These are phyloP conservation scores for Volvox africanus DNA, from an alignment of 139 green algal species.

Conservation along the genomic window DNA sequence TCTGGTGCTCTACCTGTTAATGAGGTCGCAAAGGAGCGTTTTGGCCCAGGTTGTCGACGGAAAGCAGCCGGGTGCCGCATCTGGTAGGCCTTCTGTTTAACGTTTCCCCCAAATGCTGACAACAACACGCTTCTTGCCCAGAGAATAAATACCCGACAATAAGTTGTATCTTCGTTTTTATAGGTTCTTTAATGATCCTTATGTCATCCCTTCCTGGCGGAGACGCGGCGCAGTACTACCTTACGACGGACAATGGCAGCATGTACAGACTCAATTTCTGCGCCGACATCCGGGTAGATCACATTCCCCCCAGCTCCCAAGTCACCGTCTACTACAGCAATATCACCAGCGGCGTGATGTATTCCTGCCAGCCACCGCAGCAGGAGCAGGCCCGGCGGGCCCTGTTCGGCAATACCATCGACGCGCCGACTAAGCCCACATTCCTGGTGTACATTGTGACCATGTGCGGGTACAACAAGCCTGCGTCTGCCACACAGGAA, in stretches of 20 bases:
- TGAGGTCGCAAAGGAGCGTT: not conserved
- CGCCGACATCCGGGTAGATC: not conserved
- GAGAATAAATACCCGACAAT: too few relatives aligned
- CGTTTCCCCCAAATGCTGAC: not conserved
- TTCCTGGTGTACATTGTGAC: constrained; percentile 12
- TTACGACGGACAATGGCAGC: not conserved
- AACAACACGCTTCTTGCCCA: not conserved
- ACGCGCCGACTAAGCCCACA: not conserved
- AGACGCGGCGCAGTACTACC: not conserved
- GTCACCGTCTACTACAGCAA: not conserved
- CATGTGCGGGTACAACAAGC: not conserved
- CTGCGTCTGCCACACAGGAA: not conserved
- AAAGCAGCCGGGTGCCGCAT: not conserved
- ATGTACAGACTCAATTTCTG: constrained; percentile 9
- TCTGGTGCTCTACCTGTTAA: not conserved
- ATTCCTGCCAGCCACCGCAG: not conserved
- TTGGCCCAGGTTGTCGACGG: not conserved
- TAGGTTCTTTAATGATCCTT: not conserved
- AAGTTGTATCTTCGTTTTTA: not conserved
- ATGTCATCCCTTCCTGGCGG: not conserved
- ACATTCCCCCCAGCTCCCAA: not conserved
- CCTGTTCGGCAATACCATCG: not conserved
- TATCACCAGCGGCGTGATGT: not conserved
- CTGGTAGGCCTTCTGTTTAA: not conserved
- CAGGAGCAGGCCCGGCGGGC: not conserved